Evolutionary conservation across 2,329 filamentous ascomycete species (phyloP).

Genomic region (Neofusicoccum umdonicola): DNA sequence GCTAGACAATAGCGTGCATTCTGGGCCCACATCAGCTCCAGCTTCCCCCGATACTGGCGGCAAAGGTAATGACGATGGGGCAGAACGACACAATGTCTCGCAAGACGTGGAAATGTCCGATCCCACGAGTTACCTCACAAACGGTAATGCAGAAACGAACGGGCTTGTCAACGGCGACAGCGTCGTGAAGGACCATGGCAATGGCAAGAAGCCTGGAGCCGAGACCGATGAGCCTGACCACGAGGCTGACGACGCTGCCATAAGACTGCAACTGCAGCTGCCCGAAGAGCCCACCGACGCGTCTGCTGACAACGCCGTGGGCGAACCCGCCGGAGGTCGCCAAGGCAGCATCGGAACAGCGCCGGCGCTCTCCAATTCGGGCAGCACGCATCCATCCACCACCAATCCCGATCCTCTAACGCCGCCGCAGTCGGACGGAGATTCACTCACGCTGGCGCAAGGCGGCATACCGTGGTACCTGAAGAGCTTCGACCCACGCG

Average conservation of each 20-base stretch:
- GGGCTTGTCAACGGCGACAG: conserved; percentile 9
- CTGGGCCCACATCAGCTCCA: conserved; percentile 46
- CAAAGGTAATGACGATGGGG: conserved; percentile 17
- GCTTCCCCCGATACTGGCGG: conserved; percentile 26
- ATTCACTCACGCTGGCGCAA: conserved; percentile 46
- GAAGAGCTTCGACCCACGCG: conserved; percentile 72
- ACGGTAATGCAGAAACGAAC: conserved; percentile 19
- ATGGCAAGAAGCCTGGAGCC: conserved; percentile 40
- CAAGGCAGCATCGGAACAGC: conserved; percentile 21
- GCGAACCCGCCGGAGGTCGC: conserved; percentile 27
- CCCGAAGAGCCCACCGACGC: not conserved
- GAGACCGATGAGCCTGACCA: conserved; percentile 40
- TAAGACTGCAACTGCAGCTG: conserved; percentile 9
- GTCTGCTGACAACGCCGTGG: not conserved
- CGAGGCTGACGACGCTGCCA: conserved; percentile 4
- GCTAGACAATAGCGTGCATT: conserved; percentile 64
- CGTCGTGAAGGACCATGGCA: conserved; percentile 44
- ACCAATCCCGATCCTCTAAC: conserved; percentile 57
- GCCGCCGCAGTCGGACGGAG: conserved; percentile 58
- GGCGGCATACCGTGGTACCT: conserved; percentile 91
- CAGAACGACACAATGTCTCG: conserved; percentile 1
- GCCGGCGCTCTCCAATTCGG: conserved; percentile 23
- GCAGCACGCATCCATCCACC: conserved; percentile 40
- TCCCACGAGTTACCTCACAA: not conserved
- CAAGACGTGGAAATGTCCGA: conserved; percentile 18